Percentiles rank a stretch among this genome's conserved stretches.
phyloP scores from a whole-genome alignment of 257 asterid genomes.

The Nicotiana noctiflora region DNA sequence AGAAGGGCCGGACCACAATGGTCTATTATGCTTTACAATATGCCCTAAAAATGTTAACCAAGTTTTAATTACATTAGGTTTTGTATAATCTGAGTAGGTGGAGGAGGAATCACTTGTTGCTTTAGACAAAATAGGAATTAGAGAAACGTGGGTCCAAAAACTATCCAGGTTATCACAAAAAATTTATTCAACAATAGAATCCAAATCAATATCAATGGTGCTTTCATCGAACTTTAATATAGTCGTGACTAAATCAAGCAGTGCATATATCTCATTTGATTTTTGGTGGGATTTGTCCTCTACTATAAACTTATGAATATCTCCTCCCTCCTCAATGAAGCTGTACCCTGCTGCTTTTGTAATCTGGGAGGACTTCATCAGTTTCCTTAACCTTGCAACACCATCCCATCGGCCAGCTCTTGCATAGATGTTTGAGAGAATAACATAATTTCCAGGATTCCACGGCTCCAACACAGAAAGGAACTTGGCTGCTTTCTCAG shows the following conservation, averaged over 20 bases:
- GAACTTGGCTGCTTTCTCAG: conserved; percentile 61
- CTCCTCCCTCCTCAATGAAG: conserved; percentile 74
- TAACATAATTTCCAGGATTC: conserved; percentile 83
- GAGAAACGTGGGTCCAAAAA: neutral
- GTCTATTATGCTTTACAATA: too few species aligned
- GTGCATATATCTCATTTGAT: conserved; percentile 35
- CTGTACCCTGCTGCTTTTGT: conserved; percentile 75
- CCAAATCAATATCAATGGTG: conserved; percentile 19
- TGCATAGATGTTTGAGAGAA: conserved; percentile 80
- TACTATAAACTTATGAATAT: conserved; percentile 62
- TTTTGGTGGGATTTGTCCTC: conserved; percentile 64
- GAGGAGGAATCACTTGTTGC: neutral
- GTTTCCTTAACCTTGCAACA: conserved; percentile 62
- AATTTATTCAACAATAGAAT: conserved; percentile 19
- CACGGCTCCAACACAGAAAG: conserved; percentile 58
- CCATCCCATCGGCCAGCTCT: conserved; percentile 56
- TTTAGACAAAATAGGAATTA: neutral
- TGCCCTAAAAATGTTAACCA: neutral
- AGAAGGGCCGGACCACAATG: too few species aligned
- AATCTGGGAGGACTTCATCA: conserved; percentile 58
- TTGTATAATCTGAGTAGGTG: neutral
- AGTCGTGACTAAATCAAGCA: conserved; percentile 35
- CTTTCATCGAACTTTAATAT: conserved; percentile 31
- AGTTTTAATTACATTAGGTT: neutral
- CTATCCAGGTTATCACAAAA: conserved; percentile 3